Percentiles rank a stretch among this genome's conserved stretches.
These are phyloP conservation scores for Bacterosira constricta DNA, from an alignment of 108 stramenopile species.

Conservation along the genomic window DNA sequence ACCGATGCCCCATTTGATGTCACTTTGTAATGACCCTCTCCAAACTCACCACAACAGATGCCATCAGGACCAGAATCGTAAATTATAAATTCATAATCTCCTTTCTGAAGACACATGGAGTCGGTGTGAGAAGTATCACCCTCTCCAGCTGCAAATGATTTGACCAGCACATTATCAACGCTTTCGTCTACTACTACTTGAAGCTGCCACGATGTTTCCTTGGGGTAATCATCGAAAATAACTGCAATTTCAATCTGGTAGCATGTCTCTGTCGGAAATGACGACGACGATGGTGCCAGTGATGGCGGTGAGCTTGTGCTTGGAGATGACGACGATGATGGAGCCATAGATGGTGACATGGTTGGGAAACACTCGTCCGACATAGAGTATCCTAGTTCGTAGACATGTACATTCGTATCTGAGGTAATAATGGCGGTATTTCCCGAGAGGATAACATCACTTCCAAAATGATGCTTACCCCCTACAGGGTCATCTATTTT, in stretches of 20 bases:
- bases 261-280: neutral
- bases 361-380: no score
- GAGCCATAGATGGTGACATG: no score
- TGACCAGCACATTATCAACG: neutral
- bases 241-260: neutral
- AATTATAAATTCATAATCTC: constrained; percentile 1
- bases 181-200: neutral
- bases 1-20: neutral
- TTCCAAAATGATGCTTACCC: no score
- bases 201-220: neutral
- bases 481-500: no score
- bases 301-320: neutral
- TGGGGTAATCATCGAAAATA: neutral
- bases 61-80: neutral
- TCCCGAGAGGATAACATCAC: no score
- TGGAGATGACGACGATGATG: no score
- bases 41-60: neutral
- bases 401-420: no score
- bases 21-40: neutral
- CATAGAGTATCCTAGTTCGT: no score
- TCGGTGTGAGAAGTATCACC: no score
- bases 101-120: neutral
- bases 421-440: no score
- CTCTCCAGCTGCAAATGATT: neutral
- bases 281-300: neutral